Conservation (phyloP, 148 eudicot genomes). For the Cornus florida region DNA sequence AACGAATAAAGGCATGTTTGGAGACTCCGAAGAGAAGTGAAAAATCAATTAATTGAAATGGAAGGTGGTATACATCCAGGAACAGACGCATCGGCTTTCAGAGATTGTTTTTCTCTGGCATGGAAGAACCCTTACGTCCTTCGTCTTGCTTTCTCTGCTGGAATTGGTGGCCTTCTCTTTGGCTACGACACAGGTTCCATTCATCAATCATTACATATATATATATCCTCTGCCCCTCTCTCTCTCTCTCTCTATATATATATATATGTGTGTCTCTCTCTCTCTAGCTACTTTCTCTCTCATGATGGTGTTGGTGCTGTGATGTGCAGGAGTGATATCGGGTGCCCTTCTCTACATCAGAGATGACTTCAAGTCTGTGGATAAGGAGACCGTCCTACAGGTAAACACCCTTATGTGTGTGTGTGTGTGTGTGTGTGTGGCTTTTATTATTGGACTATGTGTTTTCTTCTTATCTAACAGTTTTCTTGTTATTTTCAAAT, state of each 20-base stretch:
- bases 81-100: slow-evolving; percentile 52
- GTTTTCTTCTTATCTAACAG: neutral
- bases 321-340: slow-evolving; percentile 57
- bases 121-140: slow-evolving; percentile 65
- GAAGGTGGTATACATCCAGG: slow-evolving; percentile 50
- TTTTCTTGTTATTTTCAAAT: neutral
- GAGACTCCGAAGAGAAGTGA: neutral
- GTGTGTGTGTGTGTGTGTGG: too few relatives aligned
- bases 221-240: neutral
- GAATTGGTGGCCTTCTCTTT: slow-evolving; percentile 77
- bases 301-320: neutral
- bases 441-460: neutral
- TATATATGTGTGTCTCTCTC: neutral
- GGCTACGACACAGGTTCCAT: slow-evolving; percentile 66
- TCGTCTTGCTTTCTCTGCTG: slow-evolving; percentile 80
- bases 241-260: neutral
- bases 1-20: slow-evolving; percentile 5
- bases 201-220: neutral
- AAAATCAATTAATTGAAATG: slow-evolving; percentile 19
- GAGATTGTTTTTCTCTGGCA: slow-evolving; percentile 54
- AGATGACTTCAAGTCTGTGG: slow-evolving; percentile 62
- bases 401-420: slow-evolving; percentile 11
- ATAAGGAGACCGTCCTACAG: slow-evolving; percentile 62
- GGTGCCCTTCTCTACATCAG: slow-evolving; percentile 65
- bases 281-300: neutral